Evolutionary conservation across 169 alveolate species (phyloP).

Genomic region (Miamiensis avidus): DNA sequence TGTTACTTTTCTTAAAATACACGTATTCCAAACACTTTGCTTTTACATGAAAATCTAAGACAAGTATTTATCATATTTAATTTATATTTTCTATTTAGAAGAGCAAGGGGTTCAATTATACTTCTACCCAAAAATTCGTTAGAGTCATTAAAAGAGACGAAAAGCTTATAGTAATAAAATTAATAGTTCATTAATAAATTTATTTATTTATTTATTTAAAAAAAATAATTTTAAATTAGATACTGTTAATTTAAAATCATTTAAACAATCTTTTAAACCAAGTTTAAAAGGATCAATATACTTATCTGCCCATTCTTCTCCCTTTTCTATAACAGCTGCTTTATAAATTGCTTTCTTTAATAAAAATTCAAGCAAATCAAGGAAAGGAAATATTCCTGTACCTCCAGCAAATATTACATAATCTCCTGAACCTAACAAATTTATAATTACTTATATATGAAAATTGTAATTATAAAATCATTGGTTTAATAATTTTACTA

Average conservation of each 20-base stretch:
- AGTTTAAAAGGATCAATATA: background rate
- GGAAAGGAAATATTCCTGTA: background rate
- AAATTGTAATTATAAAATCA: too few species aligned
- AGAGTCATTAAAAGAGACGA: background rate
- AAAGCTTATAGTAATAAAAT: background rate
- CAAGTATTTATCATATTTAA: background rate
- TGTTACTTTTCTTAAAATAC: background rate
- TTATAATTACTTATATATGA: too few species aligned
- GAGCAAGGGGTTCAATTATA: background rate
- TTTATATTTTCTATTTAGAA: background rate
- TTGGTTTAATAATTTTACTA: background rate
- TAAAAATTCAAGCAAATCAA: background rate
- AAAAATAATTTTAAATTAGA: too few species aligned
- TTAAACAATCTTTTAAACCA: background rate
- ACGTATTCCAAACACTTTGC: background rate
- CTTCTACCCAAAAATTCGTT: background rate
- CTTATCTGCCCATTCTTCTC: background rate
- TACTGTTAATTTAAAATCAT: background rate
- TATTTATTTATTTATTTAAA: too few species aligned
- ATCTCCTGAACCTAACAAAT: background rate
- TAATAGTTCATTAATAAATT: too few species aligned
- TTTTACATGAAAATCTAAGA: background rate
- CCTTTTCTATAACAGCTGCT: background rate
- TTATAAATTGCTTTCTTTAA: background rate
- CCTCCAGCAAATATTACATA: background rate